These are phyloP conservation scores for Ogataea methanolica DNA, from an alignment of 805 yeast genomes.

Conservation along the genomic window DNA sequence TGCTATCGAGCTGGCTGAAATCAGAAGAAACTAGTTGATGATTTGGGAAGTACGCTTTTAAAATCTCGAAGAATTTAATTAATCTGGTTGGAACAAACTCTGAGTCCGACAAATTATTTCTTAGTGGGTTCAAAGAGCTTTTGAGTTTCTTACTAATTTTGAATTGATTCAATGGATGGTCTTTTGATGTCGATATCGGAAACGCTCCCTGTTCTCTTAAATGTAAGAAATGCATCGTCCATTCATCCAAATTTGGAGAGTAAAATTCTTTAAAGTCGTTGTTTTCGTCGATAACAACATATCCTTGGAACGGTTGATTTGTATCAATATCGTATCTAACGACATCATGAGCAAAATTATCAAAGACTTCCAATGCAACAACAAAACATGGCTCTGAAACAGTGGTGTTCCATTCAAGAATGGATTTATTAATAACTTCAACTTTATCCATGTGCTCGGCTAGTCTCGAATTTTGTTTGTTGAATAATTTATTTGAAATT, in stretches of 20 bases:
- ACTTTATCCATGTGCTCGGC: conserved; percentile 48
- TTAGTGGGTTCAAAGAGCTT: conserved; percentile 56
- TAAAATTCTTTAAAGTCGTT: conserved; percentile 76
- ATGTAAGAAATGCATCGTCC: conserved; percentile 51
- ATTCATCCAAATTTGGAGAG: conserved; percentile 54
- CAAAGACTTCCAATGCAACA: conserved; percentile 78
- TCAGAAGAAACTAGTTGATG: conserved; percentile 75
- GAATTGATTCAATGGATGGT: conserved; percentile 61
- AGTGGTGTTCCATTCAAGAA: conserved; percentile 63
- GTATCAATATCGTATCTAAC: conserved; percentile 68
- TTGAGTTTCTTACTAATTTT: conserved; percentile 35
- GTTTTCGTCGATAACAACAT: conserved; percentile 64
- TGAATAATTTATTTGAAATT: conserved; percentile 59
- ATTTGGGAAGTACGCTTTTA: conserved; percentile 64
- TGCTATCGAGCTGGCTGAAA: conserved; percentile 48
- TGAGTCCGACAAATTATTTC: conserved; percentile 62
- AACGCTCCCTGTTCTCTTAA: conserved; percentile 45
- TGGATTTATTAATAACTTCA: conserved; percentile 66
- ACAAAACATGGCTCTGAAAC: conserved; percentile 69
- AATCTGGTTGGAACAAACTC: conserved; percentile 82
- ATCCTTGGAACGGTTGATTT: conserved; percentile 69
- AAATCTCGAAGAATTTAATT: conserved; percentile 57
- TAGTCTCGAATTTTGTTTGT: conserved; percentile 41
- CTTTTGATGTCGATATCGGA: conserved; percentile 27
- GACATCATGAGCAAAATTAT: conserved; percentile 79